Base-by-base conservation (phyloP, 1,139 yeast species). In the Arxiozyma bovina region DNA sequence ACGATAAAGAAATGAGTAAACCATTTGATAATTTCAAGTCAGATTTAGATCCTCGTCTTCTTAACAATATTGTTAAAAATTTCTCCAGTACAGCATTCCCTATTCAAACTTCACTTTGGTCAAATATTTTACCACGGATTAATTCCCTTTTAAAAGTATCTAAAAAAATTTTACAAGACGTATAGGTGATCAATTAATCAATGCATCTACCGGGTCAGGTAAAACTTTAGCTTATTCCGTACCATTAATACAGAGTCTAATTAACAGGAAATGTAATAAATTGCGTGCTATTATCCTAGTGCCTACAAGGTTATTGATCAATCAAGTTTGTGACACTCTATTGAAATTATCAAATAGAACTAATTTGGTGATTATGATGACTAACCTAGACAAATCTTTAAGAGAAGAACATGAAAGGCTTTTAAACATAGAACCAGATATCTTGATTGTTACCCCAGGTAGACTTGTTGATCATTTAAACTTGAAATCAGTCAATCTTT, bases 181-280 rank as follows among this genome's bases (percentile, higher is more conserved):
- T 50, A 58, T 68, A 56, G 91, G 93, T 22, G 96, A 93, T 68
- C 71, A 90, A 20, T 74, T 93, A 50, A 96, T 93, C 5, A 91
- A 93, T 69, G 96, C 99, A 1, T 82, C 95, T 5, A 93, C 99
- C 0, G 99, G 99, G 52, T 87, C 96, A 0, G 99, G 99, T 64
- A 93, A 93, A 68, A 93, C 99, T 0, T 73, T 94, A 53, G 96
- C 97, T 9, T 93, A 93, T 67, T 78, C 83, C 57, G 77, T 93
- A 3, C 99, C 99, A 0, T 79, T 93, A 12, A 76, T 94, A 1
- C 90, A 90, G 58, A 74, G 81, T 4, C 74, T 93, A 53, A 73
- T 77, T 18, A 70, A 72, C 17, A 76, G 96, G 57, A 74, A 79
- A 0, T 91, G 89, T 2, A 93, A 96, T 0, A 74, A 83, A 53